Conservation (phyloP, 2,329 filamentous ascomycete species). For the Xylariaceae sp. region DNA sequence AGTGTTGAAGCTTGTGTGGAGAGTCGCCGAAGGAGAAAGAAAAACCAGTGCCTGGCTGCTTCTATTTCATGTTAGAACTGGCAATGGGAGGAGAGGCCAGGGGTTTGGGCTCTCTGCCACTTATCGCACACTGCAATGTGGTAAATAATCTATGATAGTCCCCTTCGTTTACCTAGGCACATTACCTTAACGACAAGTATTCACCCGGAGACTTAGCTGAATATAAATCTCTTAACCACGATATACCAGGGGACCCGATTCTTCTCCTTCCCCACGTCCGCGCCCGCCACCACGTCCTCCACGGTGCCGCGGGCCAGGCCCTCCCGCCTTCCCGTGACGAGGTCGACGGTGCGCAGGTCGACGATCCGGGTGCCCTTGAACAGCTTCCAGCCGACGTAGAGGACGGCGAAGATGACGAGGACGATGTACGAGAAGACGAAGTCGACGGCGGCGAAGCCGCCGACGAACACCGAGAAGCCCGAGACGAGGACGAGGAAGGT, state of each 20-base stretch:
- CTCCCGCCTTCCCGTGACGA: constrained; percentile 19
- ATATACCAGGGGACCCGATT: constrained; percentile 10
- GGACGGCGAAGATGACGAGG: constrained; percentile 16
- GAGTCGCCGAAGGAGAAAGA: too few species aligned
- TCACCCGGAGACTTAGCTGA: too few species aligned
- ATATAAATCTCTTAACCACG: constrained; percentile 11
- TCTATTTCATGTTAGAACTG: too few species aligned
- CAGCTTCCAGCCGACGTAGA: constrained; percentile 21
- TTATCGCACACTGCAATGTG: too few species aligned
- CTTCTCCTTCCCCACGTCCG: background rate
- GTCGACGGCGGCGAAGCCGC: constrained; percentile 17
- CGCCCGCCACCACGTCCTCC: constrained; percentile 3
- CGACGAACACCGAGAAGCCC: constrained; percentile 21
- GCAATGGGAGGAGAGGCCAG: too few species aligned
- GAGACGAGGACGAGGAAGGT: constrained; percentile 22
- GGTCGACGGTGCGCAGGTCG: constrained; percentile 12
- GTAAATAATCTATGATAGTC: too few species aligned
- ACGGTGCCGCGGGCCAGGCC: constrained; percentile 2
- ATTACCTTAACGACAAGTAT: too few species aligned
- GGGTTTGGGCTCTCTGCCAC: too few species aligned
- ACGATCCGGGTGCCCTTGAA: constrained; percentile 19
- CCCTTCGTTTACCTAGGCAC: too few species aligned
- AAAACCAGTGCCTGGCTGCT: too few species aligned
- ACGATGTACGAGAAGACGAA: constrained; percentile 23
- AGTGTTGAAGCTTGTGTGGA: too few species aligned